Evolutionary conservation across 2,329 filamentous ascomycete genomes (phyloP), one percentile per base, ranked within the genome.

Genomic region (Teratosphaeria zuluensis): DNA sequence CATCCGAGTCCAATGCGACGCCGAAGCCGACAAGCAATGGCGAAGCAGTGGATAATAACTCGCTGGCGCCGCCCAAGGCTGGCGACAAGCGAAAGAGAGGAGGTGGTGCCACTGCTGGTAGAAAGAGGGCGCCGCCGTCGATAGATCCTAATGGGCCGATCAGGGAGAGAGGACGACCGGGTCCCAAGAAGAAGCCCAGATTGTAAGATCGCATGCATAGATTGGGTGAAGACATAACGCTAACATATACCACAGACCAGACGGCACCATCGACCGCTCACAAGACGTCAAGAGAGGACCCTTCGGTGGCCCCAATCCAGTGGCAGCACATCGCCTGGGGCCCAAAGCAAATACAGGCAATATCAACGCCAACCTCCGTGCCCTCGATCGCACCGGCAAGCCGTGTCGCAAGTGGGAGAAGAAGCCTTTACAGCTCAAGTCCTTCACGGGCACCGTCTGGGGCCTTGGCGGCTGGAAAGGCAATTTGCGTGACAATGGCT

Each of bases 261-360:
- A 81, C 63, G 79, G 78, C 58, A 72, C 72, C 32, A 73, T 74
- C 59, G 79, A 81, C 58, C 69, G 73, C 58, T 70, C 69, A 55
- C 62, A 60, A 65, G 58, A 65, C 30, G 62, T 68, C 61, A 69
- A 71, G 61, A 74, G 74, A 58, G 73, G 73, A 61, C 77, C 80
- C 66, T 75, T 78, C 54, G 66, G 70, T 60, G 54, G 69, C 53
- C 76, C 61, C 30, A 64, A 62, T 53, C 56, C 66, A 24, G 62
- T 77, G 5, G 75, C 78, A 52, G 78, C 80, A 55, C 89, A 92
- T 75, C 95, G 95, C 74, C 86, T 97, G 30, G 92, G 92, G 3
- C 94, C 94, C 65, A 97, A 96, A 75, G 92, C 92, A 56, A 97
- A 96, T 73, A 89, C 92, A 69, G 94, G 94, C 63, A 92, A 92